Evolutionary conservation across 1,284 basidiomycete species (phyloP).

Genomic region (Rhodotorula sp.): DNA sequence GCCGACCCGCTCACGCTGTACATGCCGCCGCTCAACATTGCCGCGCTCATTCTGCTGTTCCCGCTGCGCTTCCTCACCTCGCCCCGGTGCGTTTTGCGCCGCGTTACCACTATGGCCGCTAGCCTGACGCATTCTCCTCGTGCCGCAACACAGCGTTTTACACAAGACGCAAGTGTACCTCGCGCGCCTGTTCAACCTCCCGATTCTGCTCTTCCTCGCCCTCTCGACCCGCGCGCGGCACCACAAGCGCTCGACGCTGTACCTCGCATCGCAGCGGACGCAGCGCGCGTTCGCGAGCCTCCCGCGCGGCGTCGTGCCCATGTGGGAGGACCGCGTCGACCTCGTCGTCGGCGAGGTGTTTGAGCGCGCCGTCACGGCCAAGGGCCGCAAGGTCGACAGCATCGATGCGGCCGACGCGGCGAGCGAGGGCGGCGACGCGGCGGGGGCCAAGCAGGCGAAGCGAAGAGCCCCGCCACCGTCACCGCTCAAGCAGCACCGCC

Average conservation of each 20-base stretch:
- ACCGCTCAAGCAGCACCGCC: background rate
- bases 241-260: background rate
- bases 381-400: background rate
- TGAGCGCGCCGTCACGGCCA: slow-evolving; percentile 13
- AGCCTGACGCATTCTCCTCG: background rate
- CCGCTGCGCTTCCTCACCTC: slow-evolving; percentile 28
- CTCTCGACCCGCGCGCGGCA: background rate
- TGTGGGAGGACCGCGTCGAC: slow-evolving; percentile 22
- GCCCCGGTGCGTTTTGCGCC: slow-evolving; percentile 10
- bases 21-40: slow-evolving; percentile 39
- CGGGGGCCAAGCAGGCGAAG: too few relatives aligned
- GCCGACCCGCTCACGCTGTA: slow-evolving; percentile 42
- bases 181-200: slow-evolving; percentile 32
- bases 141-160: background rate
- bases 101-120: background rate
- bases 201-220: slow-evolving; percentile 28
- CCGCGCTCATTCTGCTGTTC: slow-evolving; percentile 38
- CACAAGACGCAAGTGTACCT: slow-evolving; percentile 42
- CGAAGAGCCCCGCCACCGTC: background rate
- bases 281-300: slow-evolving; percentile 11
- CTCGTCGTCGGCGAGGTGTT: slow-evolving; percentile 19
- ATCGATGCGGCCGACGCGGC: slow-evolving; percentile 1
- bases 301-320: background rate
- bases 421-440: background rate
- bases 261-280: slow-evolving; percentile 8